Base-by-base conservation (phyloP, 139 green algal genomes). In the Chlorella ohadii region DNA sequence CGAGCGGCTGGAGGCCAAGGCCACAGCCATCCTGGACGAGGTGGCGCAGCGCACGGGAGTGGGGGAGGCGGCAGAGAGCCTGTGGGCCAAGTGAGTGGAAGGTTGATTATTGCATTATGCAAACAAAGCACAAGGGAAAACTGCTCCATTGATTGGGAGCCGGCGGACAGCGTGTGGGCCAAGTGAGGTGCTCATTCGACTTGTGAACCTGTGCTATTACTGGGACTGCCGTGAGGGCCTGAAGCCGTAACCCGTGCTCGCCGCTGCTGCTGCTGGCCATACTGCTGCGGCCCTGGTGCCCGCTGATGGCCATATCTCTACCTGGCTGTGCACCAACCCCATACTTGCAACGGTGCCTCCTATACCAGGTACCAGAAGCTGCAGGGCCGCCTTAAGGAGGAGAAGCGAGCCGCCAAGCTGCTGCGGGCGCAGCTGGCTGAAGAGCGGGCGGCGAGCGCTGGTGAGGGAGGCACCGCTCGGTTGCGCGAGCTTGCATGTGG, bases 331-430 rank as follows among this genome's bases (percentile, higher is more conserved):
- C 11, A 4, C 66, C 41, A 44, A 4, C 44, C 44, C 47, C 27
- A 47, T 22, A n/a, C n/a, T n/a, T n/a, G n/a, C n/a, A n/a, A n/a
- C n/a, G n/a, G n/a, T n/a, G n/a, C n/a, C n/a, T n/a, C n/a, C n/a
- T n/a, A n/a, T n/a, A n/a, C n/a, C 80, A 85, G 66, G 33, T 89
- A 86, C 56, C 34, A 87, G 56, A 93, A 93, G 84, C 59, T 84
- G 77, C 78, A 78, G 72, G 88, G 81, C 38, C 65, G 83, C 55
- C 47, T 87, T 59, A 70, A 82, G 65, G 86, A 90, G 78, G 86
- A 93, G 81, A 86, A 84, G 82, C 71, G 88, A 1, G 88, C 89
- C 2, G 66, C 86, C 59, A 70, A 65, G 39, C 57, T 85, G 47
- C 85, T 93, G 38, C 78, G 79, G 13, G 23, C 44, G 0, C 85